Base-by-base conservation (phyloP, 257 asterid genomes). In the Hygrophila difformis region DNA sequence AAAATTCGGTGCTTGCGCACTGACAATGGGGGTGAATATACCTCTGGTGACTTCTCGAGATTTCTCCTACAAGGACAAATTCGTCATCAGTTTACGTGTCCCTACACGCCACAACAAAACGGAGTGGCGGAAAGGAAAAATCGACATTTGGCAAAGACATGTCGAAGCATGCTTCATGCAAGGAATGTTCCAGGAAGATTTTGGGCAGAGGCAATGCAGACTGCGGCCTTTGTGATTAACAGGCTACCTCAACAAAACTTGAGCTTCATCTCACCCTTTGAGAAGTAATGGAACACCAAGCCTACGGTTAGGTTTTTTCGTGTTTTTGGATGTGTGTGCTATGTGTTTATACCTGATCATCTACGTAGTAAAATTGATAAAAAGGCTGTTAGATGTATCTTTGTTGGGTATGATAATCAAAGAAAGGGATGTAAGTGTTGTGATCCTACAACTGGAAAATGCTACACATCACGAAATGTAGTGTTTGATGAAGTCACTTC, bases 201-300 rank as follows among this genome's bases (percentile, higher is more conserved):
- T 12, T 36, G 40, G 15, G 40, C 5, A 12, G 15, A 36, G 15
- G 12, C 16, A 0, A 36, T 36, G 40, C 2, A 36, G 17, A 36
- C 6, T 12, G 14, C 16, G 12, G 6, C 15, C 5, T 17, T 12
- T 12, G 15, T 36, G 14, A 36, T 11, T 17, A 36, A 36, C 6
- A 11, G 40, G 4, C 14, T 1, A 12, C 40, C 40, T 11, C 40
- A 36, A 36, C 1, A 17, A n/a, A 37, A 39, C 35, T 14, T 20
- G 38, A 8, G 36, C 3, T 51, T 51, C n/a, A 13, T 21, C n/a
- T 51, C 38, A 23, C 47, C 57, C 4, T 51, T 51, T 39, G 37
- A 38, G 38, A 51, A 38, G 17, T 8, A 37, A 8, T 51, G 57
- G 47, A 51, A 39, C 38, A 39, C n/a, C 16, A 6, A 51, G 22